phyloP scores from a whole-genome alignment of 331 rosid genomes.

The Cydonia oblonga region DNA sequence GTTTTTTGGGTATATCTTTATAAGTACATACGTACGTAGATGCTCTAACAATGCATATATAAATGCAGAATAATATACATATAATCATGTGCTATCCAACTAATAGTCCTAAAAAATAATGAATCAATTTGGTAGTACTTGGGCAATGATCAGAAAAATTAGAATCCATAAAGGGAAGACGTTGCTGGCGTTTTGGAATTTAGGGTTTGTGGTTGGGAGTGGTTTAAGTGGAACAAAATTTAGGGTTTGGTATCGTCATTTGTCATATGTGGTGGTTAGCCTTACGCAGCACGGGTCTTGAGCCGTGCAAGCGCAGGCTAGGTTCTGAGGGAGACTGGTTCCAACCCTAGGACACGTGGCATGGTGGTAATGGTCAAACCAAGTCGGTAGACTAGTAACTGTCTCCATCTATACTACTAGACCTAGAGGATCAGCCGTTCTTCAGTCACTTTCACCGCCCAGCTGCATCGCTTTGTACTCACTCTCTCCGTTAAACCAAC shows the following conservation, averaged over 20 bases:
- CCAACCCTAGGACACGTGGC: constrained; percentile 8
- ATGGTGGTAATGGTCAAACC: neutral
- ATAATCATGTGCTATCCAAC: too few species aligned
- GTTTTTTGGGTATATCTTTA: too few species aligned
- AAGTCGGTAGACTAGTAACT: too few species aligned
- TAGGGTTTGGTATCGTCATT: neutral
- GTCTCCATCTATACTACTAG: neutral
- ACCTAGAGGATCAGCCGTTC: neutral
- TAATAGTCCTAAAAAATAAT: too few species aligned
- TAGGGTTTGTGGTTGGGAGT: neutral
- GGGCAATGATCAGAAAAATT: too few species aligned
- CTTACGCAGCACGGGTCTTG: constrained; percentile 2
- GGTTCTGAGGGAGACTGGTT: constrained; percentile 12
- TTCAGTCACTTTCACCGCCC: constrained; percentile 2
- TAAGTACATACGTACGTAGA: too few species aligned
- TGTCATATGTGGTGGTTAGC: neutral
- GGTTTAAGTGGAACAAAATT: neutral
- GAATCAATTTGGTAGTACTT: too few species aligned
- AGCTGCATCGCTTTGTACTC: neutral
- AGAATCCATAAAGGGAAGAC: too few species aligned
- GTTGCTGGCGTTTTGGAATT: neutral
- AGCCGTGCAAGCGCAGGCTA: constrained; percentile 8
- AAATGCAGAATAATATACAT: too few species aligned
- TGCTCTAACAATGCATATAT: too few species aligned
- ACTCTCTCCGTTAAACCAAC: neutral